Conservation (phyloP, 306 rosid species). For the Elaeagnus macrophylla region DNA sequence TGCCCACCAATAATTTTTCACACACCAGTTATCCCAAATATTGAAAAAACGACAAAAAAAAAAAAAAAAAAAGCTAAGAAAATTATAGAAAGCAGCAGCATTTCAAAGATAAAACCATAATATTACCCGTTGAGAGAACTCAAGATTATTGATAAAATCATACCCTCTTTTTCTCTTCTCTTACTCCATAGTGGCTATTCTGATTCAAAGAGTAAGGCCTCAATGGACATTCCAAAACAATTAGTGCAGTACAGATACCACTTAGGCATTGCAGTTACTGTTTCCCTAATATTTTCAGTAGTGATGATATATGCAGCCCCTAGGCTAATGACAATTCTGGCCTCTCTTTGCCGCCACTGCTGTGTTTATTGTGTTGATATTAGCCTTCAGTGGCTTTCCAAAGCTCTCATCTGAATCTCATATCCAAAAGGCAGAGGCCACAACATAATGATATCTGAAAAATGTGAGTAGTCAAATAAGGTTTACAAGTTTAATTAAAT, state of each 20-base stretch:
- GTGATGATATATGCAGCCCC: slow-evolving; percentile 59
- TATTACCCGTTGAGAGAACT: neutral
- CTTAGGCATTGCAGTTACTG: slow-evolving; percentile 36
- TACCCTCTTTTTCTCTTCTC: slow-evolving; percentile 21
- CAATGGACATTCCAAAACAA: slow-evolving; percentile 41
- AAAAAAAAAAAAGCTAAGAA: no score
- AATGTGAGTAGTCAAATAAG: no score
- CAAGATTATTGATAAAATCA: no score
- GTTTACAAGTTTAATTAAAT: no score
- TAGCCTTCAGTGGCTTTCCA: slow-evolving; percentile 57
- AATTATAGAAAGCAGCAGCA: no score
- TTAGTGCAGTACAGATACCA: slow-evolving; percentile 52
- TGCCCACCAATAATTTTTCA: no score
- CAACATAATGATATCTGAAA: no score
- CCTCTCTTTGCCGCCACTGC: slow-evolving; percentile 78
- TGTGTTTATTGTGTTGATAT: slow-evolving; percentile 39
- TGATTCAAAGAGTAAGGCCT: no score
- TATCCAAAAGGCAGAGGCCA: slow-evolving; percentile 50
- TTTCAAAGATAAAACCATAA: slow-evolving; percentile 8
- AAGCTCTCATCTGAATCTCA: slow-evolving; percentile 39
- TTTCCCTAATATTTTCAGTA: slow-evolving; percentile 33
- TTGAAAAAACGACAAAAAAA: no score
- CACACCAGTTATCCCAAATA: no score
- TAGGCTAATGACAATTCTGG: slow-evolving; percentile 48
- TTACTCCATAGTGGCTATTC: no score